A percentile compares a stretch with the other conserved stretches of the same genome.
phyloP scores from a whole-genome alignment of 2,329 filamentous ascomycete species.

The Pestalotiopsis fici region DNA sequence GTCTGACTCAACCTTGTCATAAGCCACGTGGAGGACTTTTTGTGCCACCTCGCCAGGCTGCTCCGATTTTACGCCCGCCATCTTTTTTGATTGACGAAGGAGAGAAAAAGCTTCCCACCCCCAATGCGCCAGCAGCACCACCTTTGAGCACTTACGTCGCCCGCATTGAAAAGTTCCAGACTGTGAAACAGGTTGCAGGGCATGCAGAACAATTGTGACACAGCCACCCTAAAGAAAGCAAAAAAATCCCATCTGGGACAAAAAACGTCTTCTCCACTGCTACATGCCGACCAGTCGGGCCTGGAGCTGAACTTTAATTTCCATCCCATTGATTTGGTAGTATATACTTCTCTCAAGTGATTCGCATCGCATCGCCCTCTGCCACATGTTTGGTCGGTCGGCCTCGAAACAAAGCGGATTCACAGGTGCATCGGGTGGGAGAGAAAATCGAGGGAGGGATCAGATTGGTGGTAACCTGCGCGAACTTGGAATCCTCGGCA shows the following conservation, averaged over 20 bases:
- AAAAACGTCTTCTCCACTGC: background rate
- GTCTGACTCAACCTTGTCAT: conserved; percentile 5
- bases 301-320: background rate
- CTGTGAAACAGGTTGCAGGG: conserved; percentile 8
- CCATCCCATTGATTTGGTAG: background rate
- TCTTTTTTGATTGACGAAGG: background rate
- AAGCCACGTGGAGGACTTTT: background rate
- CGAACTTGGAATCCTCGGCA: conserved; percentile 46
- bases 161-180: conserved; percentile 3
- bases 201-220: conserved; percentile 9
- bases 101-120: background rate
- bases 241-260: background rate
- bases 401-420: conserved; percentile 38
- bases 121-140: background rate
- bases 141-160: background rate
- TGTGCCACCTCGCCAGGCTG: conserved; percentile 1
- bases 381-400: conserved; percentile 47
- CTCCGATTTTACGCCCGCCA: background rate
- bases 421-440: conserved; percentile 18
- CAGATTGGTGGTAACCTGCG: conserved; percentile 34
- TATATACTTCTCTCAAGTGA: background rate
- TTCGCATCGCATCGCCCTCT: conserved; percentile 10
- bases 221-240: conserved; percentile 1
- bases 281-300: background rate
- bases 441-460: conserved; percentile 38